These are phyloP conservation scores for Venturiaceae sp. DNA, from an alignment of 2,329 filamentous ascomycete genomes.

Conservation along the genomic window DNA sequence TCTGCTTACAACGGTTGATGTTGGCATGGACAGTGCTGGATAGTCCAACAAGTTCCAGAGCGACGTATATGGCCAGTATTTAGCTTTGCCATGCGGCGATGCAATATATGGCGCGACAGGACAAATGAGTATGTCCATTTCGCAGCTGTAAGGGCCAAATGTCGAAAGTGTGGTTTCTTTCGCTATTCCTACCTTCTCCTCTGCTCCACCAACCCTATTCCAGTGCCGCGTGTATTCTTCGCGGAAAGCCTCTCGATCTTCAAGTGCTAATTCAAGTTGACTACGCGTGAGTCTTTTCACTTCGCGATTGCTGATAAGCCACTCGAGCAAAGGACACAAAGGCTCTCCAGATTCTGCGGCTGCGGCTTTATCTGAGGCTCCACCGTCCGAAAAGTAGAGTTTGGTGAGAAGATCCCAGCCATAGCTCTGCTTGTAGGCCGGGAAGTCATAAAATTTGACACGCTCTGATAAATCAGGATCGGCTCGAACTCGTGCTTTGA, in stretches of 20 bases:
- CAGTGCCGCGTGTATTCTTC: constrained; percentile 35
- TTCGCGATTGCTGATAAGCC: constrained; percentile 47
- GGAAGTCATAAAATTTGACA: constrained; percentile 43
- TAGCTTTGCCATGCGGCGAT: constrained; percentile 41
- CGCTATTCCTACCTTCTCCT: constrained; percentile 16
- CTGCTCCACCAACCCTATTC: constrained; percentile 25
- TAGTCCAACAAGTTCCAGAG: constrained; percentile 64
- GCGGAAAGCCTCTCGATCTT: constrained; percentile 33
- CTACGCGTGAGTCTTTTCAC: constrained; percentile 30
- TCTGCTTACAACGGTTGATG: constrained; percentile 13
- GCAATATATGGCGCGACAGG: constrained; percentile 47
- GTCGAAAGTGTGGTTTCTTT: constrained; percentile 8
- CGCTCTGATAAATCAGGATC: constrained; percentile 22
- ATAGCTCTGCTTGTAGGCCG: constrained; percentile 37
- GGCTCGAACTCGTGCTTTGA: constrained; percentile 31
- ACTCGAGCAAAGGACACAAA: constrained; percentile 45
- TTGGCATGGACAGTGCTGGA: constrained; percentile 52
- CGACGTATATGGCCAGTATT: constrained; percentile 55
- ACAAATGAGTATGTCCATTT: constrained; percentile 52
- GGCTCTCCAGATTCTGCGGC: constrained; percentile 49
- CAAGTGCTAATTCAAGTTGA: constrained; percentile 32
- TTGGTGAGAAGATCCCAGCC: constrained; percentile 36
- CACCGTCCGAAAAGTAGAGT: constrained; percentile 53
- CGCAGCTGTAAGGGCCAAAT: background rate
- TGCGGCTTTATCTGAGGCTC: constrained; percentile 37